These are phyloP conservation scores for Smallanthus sonchifolius DNA, from an alignment of 129 eudicot species.

Conservation along the genomic window DNA sequence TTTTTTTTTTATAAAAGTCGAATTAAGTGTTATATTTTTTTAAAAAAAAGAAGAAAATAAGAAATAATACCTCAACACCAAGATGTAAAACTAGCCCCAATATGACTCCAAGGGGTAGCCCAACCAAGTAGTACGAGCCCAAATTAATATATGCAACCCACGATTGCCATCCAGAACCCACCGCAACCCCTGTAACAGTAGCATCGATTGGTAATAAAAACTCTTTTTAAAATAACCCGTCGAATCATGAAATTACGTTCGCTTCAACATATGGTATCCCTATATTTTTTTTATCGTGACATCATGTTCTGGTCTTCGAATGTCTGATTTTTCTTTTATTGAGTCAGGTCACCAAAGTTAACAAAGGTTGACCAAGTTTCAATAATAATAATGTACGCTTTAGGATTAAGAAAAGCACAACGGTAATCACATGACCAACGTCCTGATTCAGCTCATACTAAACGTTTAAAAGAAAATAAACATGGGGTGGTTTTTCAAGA, in stretches of 20 bases:
- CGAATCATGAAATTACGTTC: neutral
- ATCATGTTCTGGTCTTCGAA: too few relatives aligned
- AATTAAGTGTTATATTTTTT: neutral
- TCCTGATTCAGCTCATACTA: neutral
- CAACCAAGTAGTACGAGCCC: constrained; percentile 63
- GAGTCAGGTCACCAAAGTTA: too few relatives aligned
- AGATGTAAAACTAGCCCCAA: constrained; percentile 51
- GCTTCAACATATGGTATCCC: neutral
- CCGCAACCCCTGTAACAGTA: constrained; percentile 62
- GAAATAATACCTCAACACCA: constrained; percentile 50
- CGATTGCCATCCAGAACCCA: constrained; percentile 95
- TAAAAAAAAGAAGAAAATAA: neutral
- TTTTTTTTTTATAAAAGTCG: neutral
- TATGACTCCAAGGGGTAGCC: constrained; percentile 66
- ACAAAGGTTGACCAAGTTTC: too few relatives aligned
- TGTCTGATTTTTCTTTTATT: too few relatives aligned
- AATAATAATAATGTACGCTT: too few relatives aligned
- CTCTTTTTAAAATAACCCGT: too few relatives aligned
- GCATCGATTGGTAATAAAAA: too few relatives aligned
- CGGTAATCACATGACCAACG: too few relatives aligned
- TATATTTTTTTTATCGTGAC: too few relatives aligned
- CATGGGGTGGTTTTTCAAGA: neutral
- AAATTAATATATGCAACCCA: constrained; percentile 71
- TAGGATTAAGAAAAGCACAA: too few relatives aligned
- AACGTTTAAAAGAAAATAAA: too few relatives aligned